Conservation (phyloP, 805 yeast species). For the Barnettozyma pratensis region DNA sequence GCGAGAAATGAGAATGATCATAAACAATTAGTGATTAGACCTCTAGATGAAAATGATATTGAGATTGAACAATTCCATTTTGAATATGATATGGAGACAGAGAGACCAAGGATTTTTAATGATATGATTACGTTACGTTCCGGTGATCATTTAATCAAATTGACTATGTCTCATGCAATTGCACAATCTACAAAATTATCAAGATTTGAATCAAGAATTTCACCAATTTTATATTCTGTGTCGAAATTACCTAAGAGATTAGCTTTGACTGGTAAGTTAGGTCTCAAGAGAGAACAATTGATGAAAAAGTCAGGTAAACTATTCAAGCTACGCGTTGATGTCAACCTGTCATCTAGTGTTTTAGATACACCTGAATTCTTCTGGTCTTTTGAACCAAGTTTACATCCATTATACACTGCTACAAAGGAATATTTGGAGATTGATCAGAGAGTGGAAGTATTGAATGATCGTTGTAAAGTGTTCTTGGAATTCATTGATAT, state of each 20-base stretch:
- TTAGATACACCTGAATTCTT: slow-evolving; percentile 94
- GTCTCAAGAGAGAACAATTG: slow-evolving; percentile 78
- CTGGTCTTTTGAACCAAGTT: slow-evolving; percentile 93
- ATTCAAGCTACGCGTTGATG: slow-evolving; percentile 89
- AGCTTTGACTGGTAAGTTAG: slow-evolving; percentile 85
- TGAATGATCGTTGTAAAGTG: slow-evolving; percentile 90
- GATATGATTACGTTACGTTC: slow-evolving; percentile 89
- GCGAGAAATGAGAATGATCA: slow-evolving; percentile 38
- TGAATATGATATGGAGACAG: slow-evolving; percentile 49
- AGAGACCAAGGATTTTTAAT: slow-evolving; percentile 75
- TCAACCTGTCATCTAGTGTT: slow-evolving; percentile 83
- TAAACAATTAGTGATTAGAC: slow-evolving; percentile 56
- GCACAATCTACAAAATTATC: slow-evolving; percentile 94
- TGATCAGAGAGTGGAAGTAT: slow-evolving; percentile 88
- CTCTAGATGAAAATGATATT: slow-evolving; percentile 81
- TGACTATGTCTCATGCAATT: slow-evolving; percentile 92
- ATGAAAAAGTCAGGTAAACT: slow-evolving; percentile 85
- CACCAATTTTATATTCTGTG: slow-evolving; percentile 74
- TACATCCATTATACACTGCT: slow-evolving; percentile 87
- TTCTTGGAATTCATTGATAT: slow-evolving; percentile 91
- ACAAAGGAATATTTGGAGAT: slow-evolving; percentile 90
- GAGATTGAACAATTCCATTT: slow-evolving; percentile 74
- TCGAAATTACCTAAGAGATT: slow-evolving; percentile 85
- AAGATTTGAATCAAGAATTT: slow-evolving; percentile 87
- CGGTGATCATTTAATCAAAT: slow-evolving; percentile 87